Base-by-base conservation (phyloP, 208 protist genomes). In the Acanthamoeba comandoni region DNA sequence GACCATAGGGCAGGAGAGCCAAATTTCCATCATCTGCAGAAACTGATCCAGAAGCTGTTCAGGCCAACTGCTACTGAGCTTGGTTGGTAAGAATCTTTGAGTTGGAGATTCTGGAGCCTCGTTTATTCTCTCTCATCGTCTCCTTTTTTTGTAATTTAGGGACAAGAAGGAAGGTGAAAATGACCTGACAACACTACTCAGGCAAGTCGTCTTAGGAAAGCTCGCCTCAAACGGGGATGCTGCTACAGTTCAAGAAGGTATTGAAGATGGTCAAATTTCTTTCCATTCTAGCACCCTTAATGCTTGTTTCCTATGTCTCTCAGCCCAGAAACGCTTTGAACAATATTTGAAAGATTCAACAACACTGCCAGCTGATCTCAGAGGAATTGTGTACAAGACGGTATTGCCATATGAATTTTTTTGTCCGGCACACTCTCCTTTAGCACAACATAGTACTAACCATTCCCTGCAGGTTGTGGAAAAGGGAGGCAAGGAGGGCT, bases 141-240 rank as follows among this genome's bases (percentile, higher is more conserved):
- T 65, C 24, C 1, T 65, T 65, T 65, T 65, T 65, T 65, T 65
- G n/a, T 22, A 22, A 29, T 22, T 65, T 4, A 65, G 58, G 58
- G 58, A 65, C 24, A 65, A 65, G 58, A 65, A 65, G 58, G 22
- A 65, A 65, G 58, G 58, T 4, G 58, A 65, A 26, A 26, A 65
- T 29, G 58, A 65, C 24, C 58, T 65, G 58, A 22, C n/a, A 65
- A 65, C 58, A 4, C 58, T 65, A 22, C 58, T 65, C 22, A 65
- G 58, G 4, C n/a, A 22, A 29, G 58, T 65, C 24, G 22, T 65
- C 22, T 5, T 65, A 26, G 24, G 58, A 0, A 65, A 26, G 5
- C 24, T 65, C 22, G 58, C 2, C 22, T 22, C n/a, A 4, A 26
- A 22, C 4, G 58, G 58, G 1, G 58, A 65, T 65, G 2, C n/a